These are phyloP conservation scores for Kluyveromyces sp. DNA, from an alignment of 1,139 yeast species.

Conservation along the genomic window DNA sequence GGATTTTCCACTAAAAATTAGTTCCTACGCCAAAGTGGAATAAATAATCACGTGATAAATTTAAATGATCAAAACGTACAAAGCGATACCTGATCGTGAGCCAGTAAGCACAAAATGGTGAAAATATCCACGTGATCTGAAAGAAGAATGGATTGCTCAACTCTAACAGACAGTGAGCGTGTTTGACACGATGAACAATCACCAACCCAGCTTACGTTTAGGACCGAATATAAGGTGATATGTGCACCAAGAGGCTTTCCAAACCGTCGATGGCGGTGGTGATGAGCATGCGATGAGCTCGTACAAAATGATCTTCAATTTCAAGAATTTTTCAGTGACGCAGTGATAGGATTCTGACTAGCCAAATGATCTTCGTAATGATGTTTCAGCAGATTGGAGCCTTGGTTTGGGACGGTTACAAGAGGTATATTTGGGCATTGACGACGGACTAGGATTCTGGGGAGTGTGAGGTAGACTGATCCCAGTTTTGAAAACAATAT, in stretches of 20 bases:
- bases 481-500: neutral
- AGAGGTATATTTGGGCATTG: too few species aligned
- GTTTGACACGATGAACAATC: too few species aligned
- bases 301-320: neutral
- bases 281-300: constrained; percentile 4
- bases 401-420: too few species aligned
- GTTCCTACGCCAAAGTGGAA: too few species aligned
- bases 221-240: too few species aligned
- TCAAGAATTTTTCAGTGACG: neutral
- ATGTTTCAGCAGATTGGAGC: neutral
- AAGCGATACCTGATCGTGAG: neutral
- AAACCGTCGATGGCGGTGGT: too few species aligned
- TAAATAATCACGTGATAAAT: neutral
- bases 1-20: neutral
- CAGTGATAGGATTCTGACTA: neutral
- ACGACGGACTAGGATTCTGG: neutral
- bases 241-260: too few species aligned
- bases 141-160: too few species aligned
- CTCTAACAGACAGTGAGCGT: too few species aligned
- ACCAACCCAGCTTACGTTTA: too few species aligned
- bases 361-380: neutral
- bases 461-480: neutral
- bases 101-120: too few species aligned
- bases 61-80: neutral
- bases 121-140: too few species aligned